phyloP scores from a whole-genome alignment of 352 stramenopile genomes.

The Pythium aristosporum region DNA sequence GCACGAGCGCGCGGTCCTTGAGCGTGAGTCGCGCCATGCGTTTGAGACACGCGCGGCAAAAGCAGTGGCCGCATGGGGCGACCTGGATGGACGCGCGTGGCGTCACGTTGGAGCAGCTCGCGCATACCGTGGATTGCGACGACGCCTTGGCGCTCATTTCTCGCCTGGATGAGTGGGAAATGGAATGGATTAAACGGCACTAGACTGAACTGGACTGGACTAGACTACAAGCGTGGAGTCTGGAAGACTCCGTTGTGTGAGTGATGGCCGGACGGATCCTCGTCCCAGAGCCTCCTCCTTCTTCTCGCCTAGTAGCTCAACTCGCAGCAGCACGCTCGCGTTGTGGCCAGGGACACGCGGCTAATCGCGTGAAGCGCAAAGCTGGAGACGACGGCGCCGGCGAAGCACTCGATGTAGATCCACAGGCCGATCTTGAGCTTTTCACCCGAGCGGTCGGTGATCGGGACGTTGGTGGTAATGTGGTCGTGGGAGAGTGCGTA shows the following conservation, averaged over 20 bases:
- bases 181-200: neutral
- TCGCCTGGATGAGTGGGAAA: neutral
- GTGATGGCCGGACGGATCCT: slow-evolving; percentile 1
- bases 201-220: neutral
- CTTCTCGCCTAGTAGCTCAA: neutral
- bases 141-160: slow-evolving; percentile 17
- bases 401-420: slow-evolving; percentile 11
- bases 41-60: slow-evolving; percentile 52
- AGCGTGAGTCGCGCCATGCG: slow-evolving; percentile 64
- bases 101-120: slow-evolving; percentile 38
- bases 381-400: neutral
- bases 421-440: slow-evolving; percentile 20
- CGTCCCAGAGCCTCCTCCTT: neutral
- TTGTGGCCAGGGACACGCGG: slow-evolving; percentile 43
- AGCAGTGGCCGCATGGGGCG: slow-evolving; percentile 61
- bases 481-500: slow-evolving; percentile 36
- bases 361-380: slow-evolving; percentile 33
- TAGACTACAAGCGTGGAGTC: neutral
- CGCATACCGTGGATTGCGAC: slow-evolving; percentile 28
- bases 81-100: slow-evolving; percentile 24
- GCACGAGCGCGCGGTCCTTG: slow-evolving; percentile 53
- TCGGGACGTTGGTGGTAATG: slow-evolving; percentile 13
- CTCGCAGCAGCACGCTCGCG: slow-evolving; percentile 60
- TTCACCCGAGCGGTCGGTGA: slow-evolving; percentile 19
- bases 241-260: neutral